phyloP scores from a whole-genome alignment of 2,329 filamentous ascomycete genomes.

The Phyllosticta ampelicida region DNA sequence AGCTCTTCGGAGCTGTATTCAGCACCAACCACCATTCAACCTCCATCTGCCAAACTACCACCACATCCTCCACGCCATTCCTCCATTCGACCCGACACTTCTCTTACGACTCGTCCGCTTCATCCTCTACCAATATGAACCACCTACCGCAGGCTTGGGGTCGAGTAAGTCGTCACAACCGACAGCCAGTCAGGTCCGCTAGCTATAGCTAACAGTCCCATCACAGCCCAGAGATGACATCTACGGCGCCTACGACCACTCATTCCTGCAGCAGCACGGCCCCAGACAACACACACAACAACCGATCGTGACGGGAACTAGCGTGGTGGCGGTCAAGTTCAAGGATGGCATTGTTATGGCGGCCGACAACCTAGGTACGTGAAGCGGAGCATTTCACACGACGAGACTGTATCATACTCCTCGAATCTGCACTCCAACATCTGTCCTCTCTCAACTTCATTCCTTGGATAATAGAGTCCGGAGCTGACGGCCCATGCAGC shows the following conservation, averaged over 20 bases:
- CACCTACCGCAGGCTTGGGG: constrained; percentile 57
- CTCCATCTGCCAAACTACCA: constrained; percentile 6
- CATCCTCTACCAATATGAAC: constrained; percentile 41
- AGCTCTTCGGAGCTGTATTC: constrained; percentile 6
- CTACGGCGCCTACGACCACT: constrained; percentile 85
- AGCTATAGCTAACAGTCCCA: constrained; percentile 4
- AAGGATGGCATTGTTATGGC: constrained; percentile 93
- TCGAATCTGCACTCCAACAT: neutral
- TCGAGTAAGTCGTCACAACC: constrained; percentile 39
- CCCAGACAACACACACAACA: constrained; percentile 83
- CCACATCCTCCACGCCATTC: constrained; percentile 10
- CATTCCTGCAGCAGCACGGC: constrained; percentile 62
- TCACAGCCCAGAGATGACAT: constrained; percentile 87
- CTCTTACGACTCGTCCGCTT: constrained; percentile 11
- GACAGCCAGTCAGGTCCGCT: neutral
- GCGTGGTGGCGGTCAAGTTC: constrained; percentile 90
- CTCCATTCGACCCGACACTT: constrained; percentile 13
- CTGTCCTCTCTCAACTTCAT: neutral
- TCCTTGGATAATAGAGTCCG: neutral
- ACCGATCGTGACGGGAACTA: constrained; percentile 92
- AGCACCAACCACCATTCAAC: constrained; percentile 6
- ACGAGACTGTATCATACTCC: neutral
- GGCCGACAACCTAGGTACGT: constrained; percentile 84
- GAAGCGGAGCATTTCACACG: neutral
- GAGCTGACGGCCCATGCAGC: constrained; percentile 43